Evolutionary conservation across 176 grass and related monocot species (phyloP), one percentile per base, ranked within the genome.

Genomic region (Oryza meyeriana): DNA sequence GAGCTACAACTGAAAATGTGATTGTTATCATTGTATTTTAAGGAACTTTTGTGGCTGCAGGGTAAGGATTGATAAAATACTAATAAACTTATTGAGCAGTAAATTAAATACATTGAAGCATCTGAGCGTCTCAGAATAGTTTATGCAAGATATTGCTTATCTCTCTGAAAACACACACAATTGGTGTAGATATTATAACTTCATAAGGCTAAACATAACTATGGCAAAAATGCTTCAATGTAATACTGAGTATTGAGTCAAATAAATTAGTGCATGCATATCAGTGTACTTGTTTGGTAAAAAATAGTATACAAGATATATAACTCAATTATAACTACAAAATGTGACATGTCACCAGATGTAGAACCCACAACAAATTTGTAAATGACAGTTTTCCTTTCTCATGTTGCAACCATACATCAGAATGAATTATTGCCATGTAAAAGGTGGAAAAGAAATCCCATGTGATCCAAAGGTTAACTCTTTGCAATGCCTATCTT

Each of bases 401-500:
- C 34, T 71, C 44, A 8, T 17, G 36, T n/a, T 59, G 16, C 14
- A 39, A 40, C 0, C 44, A 70, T 62, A 22, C 30, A 48, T 80
- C 12, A 39, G 11, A 27, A 59, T 69, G 55, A 50, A 75, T 25
- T 48, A 31, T 68, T 83, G 18, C 14, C 72, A 77, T 77, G 40
- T 71, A 52, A 52, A 70, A 11, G 61, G 34, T 72, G 33, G 59
- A 72, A 41, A 14, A 66, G 18, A 88, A 66, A 66, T 66, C 12
- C 2, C 30, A 71, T 44, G 14, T 24, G 30, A 64, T 17, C 40
- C 67, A 73, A 41, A 35, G 13, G 22, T 44, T 71, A 77, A 77
- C 27, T 77, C 20, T 71, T 59, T 72, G 12, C 64, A 84, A 65
- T 39, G 71, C 11, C 25, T 64, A 64, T 87, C 31, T 76, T 70